phyloP scores from a whole-genome alignment of 306 rosid genomes.

The Dryas octopetala region DNA sequence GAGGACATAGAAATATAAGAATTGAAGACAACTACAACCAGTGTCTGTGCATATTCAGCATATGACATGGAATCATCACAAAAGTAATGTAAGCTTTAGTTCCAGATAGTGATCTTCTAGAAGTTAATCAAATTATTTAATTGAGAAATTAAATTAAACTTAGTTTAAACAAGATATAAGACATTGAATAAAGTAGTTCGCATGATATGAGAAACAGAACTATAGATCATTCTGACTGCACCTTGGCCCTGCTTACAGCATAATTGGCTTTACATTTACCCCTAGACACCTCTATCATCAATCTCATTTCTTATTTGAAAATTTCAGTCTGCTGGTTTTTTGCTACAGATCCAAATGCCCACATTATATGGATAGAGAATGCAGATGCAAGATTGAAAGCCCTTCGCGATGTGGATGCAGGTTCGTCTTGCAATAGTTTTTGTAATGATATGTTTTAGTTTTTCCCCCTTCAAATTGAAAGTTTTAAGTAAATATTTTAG shows the following conservation, averaged over 20 bases:
- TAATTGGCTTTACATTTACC: not conserved
- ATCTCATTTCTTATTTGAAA: slow-evolving; percentile 13
- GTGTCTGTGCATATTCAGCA: not conserved
- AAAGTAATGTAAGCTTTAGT: not conserved
- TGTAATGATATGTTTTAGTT: not conserved
- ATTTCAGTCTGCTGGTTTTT: not conserved
- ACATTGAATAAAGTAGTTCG: not conserved
- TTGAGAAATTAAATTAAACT: not conserved
- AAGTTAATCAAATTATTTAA: not conserved
- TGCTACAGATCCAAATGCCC: slow-evolving; percentile 85
- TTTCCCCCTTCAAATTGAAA: not conserved
- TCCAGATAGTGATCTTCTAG: not conserved
- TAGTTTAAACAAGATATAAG: not conserved
- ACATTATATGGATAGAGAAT: slow-evolving; percentile 81
- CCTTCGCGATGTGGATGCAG: slow-evolving; percentile 70
- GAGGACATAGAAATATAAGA: not conserved
- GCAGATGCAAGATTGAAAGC: slow-evolving; percentile 73
- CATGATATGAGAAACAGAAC: not conserved
- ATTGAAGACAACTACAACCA: not conserved
- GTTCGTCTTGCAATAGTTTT: slow-evolving; percentile 33
- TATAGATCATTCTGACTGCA: not conserved
- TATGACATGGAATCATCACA: slow-evolving; percentile 3
- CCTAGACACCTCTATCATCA: not conserved
- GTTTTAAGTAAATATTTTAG: no score
- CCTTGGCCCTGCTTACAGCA: not conserved